Evolutionary conservation across 192 early-diverging fungal species (phyloP).

Genomic region (Entomortierella lignicola): DNA sequence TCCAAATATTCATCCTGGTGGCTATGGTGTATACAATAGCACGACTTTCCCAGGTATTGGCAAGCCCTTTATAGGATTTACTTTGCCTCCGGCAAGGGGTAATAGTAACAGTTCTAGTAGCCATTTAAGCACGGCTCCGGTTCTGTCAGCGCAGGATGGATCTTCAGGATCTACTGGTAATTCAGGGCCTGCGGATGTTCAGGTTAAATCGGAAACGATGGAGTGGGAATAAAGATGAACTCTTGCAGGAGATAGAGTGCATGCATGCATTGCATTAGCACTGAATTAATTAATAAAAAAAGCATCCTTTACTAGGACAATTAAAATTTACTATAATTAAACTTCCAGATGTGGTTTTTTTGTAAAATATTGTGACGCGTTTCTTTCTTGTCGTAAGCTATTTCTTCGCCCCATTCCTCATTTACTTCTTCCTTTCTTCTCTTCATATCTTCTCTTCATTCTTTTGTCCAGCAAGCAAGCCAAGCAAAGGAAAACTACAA

Average conservation of each 20-base stretch:
- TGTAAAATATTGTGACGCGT: no score
- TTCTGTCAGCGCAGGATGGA: not conserved
- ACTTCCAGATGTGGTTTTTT: no score
- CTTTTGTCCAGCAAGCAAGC: no score
- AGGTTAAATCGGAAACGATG: conserved; percentile 28
- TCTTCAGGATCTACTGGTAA: not conserved
- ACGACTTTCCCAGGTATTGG: conserved; percentile 37
- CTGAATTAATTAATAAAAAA: no score
- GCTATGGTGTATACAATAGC: conserved; percentile 39
- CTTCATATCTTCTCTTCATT: no score
- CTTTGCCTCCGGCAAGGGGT: not conserved
- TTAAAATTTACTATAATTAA: no score
- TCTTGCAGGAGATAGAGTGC: not conserved
- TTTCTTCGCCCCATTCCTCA: no score
- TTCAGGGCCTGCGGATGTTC: conserved; percentile 2
- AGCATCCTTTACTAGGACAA: no score
- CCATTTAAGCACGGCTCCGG: not conserved
- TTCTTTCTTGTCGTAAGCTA: no score
- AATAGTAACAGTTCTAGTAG: not conserved
- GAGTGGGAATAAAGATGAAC: conserved; percentile 18
- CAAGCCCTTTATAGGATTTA: conserved; percentile 26
- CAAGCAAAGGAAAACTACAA: no score
- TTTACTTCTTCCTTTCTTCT: no score
- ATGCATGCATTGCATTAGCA: no score
- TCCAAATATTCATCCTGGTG: conserved; percentile 30